Base-by-base conservation (phyloP, 2,329 filamentous ascomycete genomes). In the Fusarium duplospermum region DNA sequence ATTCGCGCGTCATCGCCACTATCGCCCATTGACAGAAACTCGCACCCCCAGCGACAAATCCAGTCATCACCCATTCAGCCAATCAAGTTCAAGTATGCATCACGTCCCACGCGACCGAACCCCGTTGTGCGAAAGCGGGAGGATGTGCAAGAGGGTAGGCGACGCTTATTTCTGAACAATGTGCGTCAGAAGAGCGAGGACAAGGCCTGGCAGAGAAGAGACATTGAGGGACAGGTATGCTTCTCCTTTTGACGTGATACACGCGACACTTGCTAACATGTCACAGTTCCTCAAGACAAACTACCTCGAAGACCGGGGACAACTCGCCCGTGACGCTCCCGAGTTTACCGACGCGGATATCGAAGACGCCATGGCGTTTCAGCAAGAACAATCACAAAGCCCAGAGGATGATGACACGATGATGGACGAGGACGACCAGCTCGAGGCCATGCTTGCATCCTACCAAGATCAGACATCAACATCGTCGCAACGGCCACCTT, bases 91-190 rank as follows among this genome's bases (percentile, higher is more conserved):
- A 88, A 85, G 67, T 92, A 86, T 74, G 86, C 89, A 31, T 83
- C 88, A 69, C 87, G 90, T 18, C 84, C 86, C 16, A 83, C 87
- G 63, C 92, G 92, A 69, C 86, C 87, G 38, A 94, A 93, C 70
- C 93, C 92, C 0, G 77, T 93, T 8, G 82, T 91, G 20, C 88
- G 89, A 73, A 88, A 84, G 69, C 87, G 89, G 60, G 89, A 94
- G 79, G 89, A 89, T 20, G 86, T 86, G 1, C 89, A 91, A 64
- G 91, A 94, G 79, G 86, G 88, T 63, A 85, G 93, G 66, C 86
- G 93, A 56, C 88, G 89, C 35, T 84, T 93, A 65, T 96, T 96
- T 76, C 83, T 96, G 68, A 89, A 91, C 78, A 93, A 87, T 61
- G 90, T 93, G 20, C 86, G 89, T 67, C 87, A 90, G 76, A 87